Base-by-base conservation (phyloP, 164 flowering plant genomes). In the Stephania cephalantha region DNA sequence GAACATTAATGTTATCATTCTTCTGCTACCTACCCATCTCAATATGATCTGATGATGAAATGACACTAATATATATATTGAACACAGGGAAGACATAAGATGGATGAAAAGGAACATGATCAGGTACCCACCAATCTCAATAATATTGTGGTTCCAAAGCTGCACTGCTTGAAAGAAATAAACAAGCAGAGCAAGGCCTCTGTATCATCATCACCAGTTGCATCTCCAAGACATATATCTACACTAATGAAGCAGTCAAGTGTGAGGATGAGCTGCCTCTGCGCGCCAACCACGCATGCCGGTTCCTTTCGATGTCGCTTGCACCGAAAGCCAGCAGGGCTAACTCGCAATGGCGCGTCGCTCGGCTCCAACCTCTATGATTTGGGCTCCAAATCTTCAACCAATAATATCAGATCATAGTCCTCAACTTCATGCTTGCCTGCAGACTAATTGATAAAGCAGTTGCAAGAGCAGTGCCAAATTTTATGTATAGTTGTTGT, bases 271-370 rank as follows among this genome's bases (percentile, higher is more conserved):
- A 58, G 18, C 20, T 58, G 64, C 64, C 18, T 58, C n/a, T 58
- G 64, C 64, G 64, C 64, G 2, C 64, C 64, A 58, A 58, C 64
- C n/a, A 58, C 64, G 7, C 64, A 58, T 15, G 64, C 64, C 5
- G 64, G 64, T 6, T 58, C 64, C 7, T 58, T 58, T 58, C 64
- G 64, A 6, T 17, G 64, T n/a, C 17, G 64, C n/a, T 17, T 58
- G n/a, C 64, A 58, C 64, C 20, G 64, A 58, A 58, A 58, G 20
- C 64, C 64, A 58, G 64, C 64, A 58, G 64, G 64, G n/a, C 64
- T 58, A 18, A 58, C 64, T 9, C 13, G 20, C 6, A 58, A 58
- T 12, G 15, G 20, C 64, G 22, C 17, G 6, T 58, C 64, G 5
- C 1, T 58, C n/a, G 64, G 64, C 20, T 58, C 64, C 15, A 58